Percentiles rank a stretch among this genome's conserved stretches.
phyloP scores from a whole-genome alignment of 441 rosid species.

The Pelargonium cotyledonis region DNA sequence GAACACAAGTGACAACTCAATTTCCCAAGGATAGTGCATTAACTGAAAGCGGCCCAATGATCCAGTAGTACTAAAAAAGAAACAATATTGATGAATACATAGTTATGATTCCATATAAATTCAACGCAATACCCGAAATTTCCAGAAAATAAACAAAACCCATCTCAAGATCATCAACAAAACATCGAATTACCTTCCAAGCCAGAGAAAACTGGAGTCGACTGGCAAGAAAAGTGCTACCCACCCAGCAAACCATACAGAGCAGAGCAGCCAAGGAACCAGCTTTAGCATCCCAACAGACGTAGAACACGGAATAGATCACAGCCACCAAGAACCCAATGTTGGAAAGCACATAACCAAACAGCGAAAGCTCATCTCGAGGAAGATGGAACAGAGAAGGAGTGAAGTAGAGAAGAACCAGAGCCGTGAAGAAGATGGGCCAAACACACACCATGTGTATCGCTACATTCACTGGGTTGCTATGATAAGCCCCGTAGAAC shows the following conservation, averaged over 20 bases:
- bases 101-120: neutral
- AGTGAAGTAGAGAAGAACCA: constrained; percentile 43
- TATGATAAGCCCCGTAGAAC: constrained; percentile 58
- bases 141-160: neutral
- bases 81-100: neutral
- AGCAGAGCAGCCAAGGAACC: constrained; percentile 56
- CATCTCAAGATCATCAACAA: neutral
- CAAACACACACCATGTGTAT: constrained; percentile 55
- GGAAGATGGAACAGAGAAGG: constrained; percentile 38
- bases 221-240: constrained; percentile 32
- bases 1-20: neutral
- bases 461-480: constrained; percentile 41
- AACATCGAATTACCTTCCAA: constrained; percentile 42
- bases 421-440: constrained; percentile 54
- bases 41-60: neutral
- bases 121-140: neutral
- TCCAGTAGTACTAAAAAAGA: neutral
- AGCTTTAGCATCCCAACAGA: constrained; percentile 44
- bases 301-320: constrained; percentile 38
- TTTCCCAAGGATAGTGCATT: neutral
- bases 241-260: constrained; percentile 41
- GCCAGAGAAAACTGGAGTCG: constrained; percentile 47
- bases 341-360: constrained; percentile 37
- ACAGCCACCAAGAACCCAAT: constrained; percentile 42
- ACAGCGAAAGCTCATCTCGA: constrained; percentile 22